Percentiles rank a stretch among this genome's conserved stretches.
phyloP scores from a whole-genome alignment of 148 eudicot genomes.

The Arbutus unedo region DNA sequence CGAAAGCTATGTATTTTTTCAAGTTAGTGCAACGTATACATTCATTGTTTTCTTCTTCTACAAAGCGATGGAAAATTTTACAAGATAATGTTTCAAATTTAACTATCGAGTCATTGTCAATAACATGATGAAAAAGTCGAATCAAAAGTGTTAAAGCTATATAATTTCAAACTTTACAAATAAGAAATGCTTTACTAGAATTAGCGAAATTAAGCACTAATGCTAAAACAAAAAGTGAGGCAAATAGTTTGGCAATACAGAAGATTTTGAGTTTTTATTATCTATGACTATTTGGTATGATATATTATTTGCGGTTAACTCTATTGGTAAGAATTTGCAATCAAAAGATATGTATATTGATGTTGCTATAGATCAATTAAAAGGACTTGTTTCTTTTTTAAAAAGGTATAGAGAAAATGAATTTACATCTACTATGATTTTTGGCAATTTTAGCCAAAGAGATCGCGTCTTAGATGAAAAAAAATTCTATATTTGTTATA shows the following conservation, averaged over 20 bases:
- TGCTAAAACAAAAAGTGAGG: background rate
- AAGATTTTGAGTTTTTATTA: background rate
- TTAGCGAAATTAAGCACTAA: background rate
- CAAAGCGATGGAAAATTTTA: background rate
- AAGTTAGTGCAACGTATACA: too few relatives aligned
- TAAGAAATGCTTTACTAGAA: background rate
- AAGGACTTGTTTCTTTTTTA: background rate
- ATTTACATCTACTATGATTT: too few relatives aligned
- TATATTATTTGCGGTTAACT: background rate
- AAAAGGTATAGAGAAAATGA: too few relatives aligned
- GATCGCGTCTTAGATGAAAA: too few relatives aligned
- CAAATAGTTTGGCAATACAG: background rate
- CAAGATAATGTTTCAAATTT: background rate
- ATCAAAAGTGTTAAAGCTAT: background rate
- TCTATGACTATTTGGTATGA: conserved; percentile 1
- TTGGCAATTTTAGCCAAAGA: too few relatives aligned
- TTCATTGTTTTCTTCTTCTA: too few relatives aligned
- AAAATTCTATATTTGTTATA: too few relatives aligned
- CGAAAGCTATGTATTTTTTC: too few relatives aligned
- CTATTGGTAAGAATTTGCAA: background rate
- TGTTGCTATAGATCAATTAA: background rate
- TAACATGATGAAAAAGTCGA: background rate
- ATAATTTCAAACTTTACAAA: background rate
- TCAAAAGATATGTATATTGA: background rate
- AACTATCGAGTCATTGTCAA: background rate